These are phyloP conservation scores for Musa acuminata DNA, from an alignment of 176 grass and related monocot species.

Conservation along the genomic window DNA sequence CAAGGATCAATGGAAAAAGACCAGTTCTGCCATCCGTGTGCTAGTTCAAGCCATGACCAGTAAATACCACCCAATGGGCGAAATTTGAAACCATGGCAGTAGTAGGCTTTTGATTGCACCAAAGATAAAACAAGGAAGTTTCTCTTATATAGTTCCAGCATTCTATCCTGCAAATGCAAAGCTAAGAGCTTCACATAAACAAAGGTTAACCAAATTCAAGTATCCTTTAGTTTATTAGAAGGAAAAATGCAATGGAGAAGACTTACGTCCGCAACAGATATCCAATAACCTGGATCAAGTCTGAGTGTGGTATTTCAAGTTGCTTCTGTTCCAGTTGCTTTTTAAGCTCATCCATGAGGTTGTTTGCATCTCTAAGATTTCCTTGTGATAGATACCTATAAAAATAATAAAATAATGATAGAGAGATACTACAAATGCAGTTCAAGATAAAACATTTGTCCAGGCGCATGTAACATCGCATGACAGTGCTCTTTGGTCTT, in stretches of 20 bases:
- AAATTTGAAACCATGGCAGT: too few relatives aligned
- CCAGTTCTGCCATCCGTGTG: too few relatives aligned
- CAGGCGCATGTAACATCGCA: too few relatives aligned
- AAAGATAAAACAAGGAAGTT: neutral
- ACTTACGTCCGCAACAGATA: conserved; percentile 88
- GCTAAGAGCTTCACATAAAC: too few relatives aligned
- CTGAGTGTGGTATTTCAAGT: conserved; percentile 55
- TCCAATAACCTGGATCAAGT: conserved; percentile 67
- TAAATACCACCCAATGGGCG: too few relatives aligned
- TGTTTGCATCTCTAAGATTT: conserved; percentile 89
- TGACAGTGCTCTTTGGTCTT: conserved; percentile 3
- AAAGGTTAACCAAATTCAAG: conserved; percentile 6
- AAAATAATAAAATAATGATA: conserved; percentile 25
- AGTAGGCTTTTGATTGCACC: neutral
- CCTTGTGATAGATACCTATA: conserved; percentile 87
- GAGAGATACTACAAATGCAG: conserved; percentile 14
- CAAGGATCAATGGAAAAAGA: too few relatives aligned
- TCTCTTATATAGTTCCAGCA: neutral
- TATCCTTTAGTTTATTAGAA: neutral
- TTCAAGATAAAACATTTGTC: neutral
- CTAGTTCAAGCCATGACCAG: too few relatives aligned
- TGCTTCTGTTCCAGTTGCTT: conserved; percentile 53
- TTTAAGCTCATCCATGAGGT: conserved; percentile 79
- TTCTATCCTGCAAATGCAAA: neutral
- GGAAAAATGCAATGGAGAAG: conserved; percentile 11